Evolutionary conservation across 768 basidiomycete genomes (phyloP).

Genomic region (Suillus spraguei): DNA sequence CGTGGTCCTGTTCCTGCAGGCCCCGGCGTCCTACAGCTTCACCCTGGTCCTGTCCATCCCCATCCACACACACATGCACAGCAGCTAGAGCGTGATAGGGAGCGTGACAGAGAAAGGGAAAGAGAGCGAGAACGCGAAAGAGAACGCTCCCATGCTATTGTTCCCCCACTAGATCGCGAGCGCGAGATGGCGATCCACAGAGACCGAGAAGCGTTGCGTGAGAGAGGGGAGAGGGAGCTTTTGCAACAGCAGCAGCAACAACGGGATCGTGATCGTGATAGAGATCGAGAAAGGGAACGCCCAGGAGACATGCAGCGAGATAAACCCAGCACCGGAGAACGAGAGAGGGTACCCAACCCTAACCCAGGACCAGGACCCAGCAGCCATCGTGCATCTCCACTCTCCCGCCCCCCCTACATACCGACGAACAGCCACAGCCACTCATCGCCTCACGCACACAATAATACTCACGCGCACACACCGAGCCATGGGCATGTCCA

Average conservation of each 20-base stretch:
- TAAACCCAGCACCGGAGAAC: neutral
- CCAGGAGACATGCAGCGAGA: conserved; percentile 5
- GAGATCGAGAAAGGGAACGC: conserved; percentile 15
- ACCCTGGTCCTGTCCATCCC: conserved; percentile 22
- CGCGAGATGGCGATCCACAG: conserved; percentile 27
- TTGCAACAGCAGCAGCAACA: neutral
- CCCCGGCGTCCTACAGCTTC: conserved; percentile 18
- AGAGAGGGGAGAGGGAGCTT: conserved; percentile 25
- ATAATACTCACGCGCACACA: conserved; percentile 26
- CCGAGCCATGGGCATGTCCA: neutral
- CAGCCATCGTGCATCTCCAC: conserved; percentile 18
- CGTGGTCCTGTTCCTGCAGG: conserved; percentile 7
- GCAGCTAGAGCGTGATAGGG: conserved; percentile 15
- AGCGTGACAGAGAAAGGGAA: conserved; percentile 29
- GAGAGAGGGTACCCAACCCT: conserved; percentile 4
- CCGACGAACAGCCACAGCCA: conserved; percentile 18
- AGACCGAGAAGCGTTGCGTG: conserved; percentile 22
- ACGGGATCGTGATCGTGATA: conserved; percentile 8
- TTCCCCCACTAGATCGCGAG: conserved; percentile 28
- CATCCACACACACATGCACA: conserved; percentile 23
- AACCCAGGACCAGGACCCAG: neutral
- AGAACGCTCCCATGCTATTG: conserved; percentile 21
- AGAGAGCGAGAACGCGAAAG: conserved; percentile 32
- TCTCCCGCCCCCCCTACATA: conserved; percentile 30
- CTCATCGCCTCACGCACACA: conserved; percentile 23